Evolutionary conservation across 2,329 filamentous ascomycete species (phyloP).

Genomic region (Exophiala calicioides): DNA sequence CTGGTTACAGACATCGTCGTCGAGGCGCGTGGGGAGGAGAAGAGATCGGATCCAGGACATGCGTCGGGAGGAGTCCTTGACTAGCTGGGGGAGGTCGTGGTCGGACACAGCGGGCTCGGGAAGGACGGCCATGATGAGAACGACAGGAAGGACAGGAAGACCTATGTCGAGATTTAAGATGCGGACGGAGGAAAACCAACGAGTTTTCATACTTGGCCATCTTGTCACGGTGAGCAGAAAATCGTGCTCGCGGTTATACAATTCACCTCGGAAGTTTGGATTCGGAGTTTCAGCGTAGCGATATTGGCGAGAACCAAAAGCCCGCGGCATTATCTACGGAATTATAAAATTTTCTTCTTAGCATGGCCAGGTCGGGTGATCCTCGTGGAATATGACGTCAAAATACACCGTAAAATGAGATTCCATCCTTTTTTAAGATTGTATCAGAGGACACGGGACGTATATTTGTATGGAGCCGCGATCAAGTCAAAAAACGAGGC

Average conservation of each 20-base stretch:
- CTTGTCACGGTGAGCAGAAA: constrained; percentile 26
- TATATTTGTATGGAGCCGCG: too few species aligned
- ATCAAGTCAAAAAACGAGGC: too few species aligned
- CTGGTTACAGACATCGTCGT: constrained; percentile 32
- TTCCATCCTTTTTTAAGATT: too few species aligned
- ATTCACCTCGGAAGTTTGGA: constrained; percentile 28
- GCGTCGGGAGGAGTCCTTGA: constrained; percentile 23
- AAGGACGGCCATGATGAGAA: constrained; percentile 28
- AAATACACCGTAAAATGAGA: too few species aligned
- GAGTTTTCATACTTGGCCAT: constrained; percentile 5
- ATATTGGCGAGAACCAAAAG: constrained; percentile 32
- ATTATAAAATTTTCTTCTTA: background rate
- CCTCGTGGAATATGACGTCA: too few species aligned
- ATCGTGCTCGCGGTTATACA: constrained; percentile 28
- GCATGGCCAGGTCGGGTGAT: too few species aligned
- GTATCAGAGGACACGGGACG: too few species aligned
- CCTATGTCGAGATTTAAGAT: constrained; percentile 22
- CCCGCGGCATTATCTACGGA: constrained; percentile 31
- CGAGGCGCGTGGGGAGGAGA: constrained; percentile 24
- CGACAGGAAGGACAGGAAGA: constrained; percentile 24
- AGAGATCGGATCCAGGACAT: constrained; percentile 23
- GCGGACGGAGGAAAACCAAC: constrained; percentile 5
- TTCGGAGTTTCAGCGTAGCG: constrained; percentile 30
- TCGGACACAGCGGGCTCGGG: constrained; percentile 22
- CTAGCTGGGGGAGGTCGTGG: constrained; percentile 24